Evolutionary conservation across 2,329 filamentous ascomycete species (phyloP).

Genomic region (Sporothrix sp.): DNA sequence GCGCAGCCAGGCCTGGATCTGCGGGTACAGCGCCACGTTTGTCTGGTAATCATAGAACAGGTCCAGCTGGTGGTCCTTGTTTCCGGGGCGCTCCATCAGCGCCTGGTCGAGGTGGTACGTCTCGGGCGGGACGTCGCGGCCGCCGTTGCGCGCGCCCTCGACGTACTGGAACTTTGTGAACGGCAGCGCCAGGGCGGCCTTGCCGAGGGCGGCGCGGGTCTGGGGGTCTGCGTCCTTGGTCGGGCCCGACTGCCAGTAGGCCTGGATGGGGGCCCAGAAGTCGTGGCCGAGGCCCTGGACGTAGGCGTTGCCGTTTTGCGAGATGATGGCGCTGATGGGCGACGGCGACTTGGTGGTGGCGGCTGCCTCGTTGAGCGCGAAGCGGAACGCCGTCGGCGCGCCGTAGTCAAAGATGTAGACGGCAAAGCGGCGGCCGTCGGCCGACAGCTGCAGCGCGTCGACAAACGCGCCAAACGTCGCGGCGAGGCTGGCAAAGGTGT

Average conservation of each 20-base stretch:
- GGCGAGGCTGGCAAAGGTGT: slow-evolving; percentile 45
- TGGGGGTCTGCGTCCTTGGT: slow-evolving; percentile 17
- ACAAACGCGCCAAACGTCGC: slow-evolving; percentile 39
- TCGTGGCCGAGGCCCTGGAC: slow-evolving; percentile 39
- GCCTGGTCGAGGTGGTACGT: slow-evolving; percentile 42
- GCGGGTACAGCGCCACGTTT: slow-evolving; percentile 44
- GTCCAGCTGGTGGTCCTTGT: slow-evolving; percentile 44
- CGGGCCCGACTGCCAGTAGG: slow-evolving; percentile 35
- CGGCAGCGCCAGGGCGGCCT: slow-evolving; percentile 27
- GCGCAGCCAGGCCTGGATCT: slow-evolving; percentile 46
- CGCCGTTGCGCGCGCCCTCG: slow-evolving; percentile 28
- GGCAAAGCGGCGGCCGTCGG: slow-evolving; percentile 30
- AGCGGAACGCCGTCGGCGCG: slow-evolving; percentile 43
- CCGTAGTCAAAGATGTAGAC: slow-evolving; percentile 57
- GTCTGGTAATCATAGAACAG: slow-evolving; percentile 47
- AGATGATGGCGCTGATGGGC: slow-evolving; percentile 40
- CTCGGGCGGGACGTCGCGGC: slow-evolving; percentile 31
- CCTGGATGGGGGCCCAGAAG: slow-evolving; percentile 40
- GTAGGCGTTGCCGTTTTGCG: slow-evolving; percentile 55
- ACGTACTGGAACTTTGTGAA: slow-evolving; percentile 36
- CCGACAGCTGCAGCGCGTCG: slow-evolving; percentile 32
- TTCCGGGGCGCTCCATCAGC: slow-evolving; percentile 37
- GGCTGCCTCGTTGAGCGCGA: slow-evolving; percentile 40
- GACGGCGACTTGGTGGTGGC: slow-evolving; percentile 18
- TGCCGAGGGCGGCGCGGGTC: slow-evolving; percentile 26